Conservation (phyloP, 306 rosid species). For the Trifolium repens region DNA sequence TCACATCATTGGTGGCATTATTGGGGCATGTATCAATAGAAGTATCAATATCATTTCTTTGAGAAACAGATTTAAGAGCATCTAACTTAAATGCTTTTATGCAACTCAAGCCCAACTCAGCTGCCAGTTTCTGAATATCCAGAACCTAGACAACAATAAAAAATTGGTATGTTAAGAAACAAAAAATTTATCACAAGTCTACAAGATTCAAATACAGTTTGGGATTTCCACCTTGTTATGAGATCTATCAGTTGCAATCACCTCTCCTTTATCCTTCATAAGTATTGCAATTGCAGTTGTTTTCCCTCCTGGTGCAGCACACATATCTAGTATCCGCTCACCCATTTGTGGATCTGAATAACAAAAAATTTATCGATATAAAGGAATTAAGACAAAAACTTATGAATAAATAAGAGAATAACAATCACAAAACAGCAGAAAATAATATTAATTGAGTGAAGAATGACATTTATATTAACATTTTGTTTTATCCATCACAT, state of each 20-base stretch:
- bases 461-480: neutral
- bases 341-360: conserved; percentile 87
- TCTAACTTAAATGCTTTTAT: conserved; percentile 76
- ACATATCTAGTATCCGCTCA: conserved; percentile 89
- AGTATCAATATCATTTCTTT: conserved; percentile 47
- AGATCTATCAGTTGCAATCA: conserved; percentile 90
- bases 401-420: conserved; percentile 19
- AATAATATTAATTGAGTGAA: neutral
- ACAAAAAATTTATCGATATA: conserved; percentile 21
- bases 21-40: conserved; percentile 43
- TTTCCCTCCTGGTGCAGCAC: conserved; percentile 99
- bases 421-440: conserved; percentile 17
- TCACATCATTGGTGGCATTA: conserved; percentile 46
- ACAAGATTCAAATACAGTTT: conserved; percentile 24
- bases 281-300: conserved; percentile 94
- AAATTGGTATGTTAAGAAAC: conserved; percentile 15
- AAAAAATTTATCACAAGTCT: conserved; percentile 24
- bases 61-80: conserved; percentile 85
- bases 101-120: conserved; percentile 89
- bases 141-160: conserved; percentile 64
- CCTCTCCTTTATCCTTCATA: conserved; percentile 92
- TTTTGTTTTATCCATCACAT: conserved; percentile 15
- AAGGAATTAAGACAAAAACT: conserved; percentile 16
- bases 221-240: conserved; percentile 81
- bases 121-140: conserved; percentile 83